A percentile compares a stretch with the other conserved stretches of the same genome.
Conservation (phyloP, 192 early-diverging fungal genomes). For the Dissophora globulifera region DNA sequence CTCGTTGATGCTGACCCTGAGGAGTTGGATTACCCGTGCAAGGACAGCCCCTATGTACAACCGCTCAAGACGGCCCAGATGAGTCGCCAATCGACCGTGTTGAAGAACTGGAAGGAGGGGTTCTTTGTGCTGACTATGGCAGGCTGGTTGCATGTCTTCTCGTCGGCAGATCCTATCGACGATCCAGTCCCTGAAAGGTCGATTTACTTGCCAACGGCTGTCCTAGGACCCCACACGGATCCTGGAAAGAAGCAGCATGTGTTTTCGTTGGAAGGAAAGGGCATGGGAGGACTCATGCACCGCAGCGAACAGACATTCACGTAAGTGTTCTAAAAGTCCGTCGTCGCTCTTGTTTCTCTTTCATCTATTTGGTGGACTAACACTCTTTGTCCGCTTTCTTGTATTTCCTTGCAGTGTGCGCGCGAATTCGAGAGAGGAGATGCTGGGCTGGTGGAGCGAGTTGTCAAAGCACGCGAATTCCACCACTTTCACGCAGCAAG, state of each 20-base stretch:
- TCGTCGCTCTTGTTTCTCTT: too few species aligned
- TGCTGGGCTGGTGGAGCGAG: constrained; percentile 41
- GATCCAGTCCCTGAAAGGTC: constrained; percentile 52
- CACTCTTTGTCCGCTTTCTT: too few species aligned
- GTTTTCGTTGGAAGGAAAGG: constrained; percentile 45
- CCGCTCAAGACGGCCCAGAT: constrained; percentile 54
- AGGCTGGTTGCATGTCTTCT: constrained; percentile 59
- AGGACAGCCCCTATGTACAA: constrained; percentile 41
- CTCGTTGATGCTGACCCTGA: constrained; percentile 55
- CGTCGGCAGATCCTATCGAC: constrained; percentile 10
- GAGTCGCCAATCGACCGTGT: constrained; percentile 50
- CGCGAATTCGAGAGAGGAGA: constrained; percentile 44
- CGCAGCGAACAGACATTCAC: constrained; percentile 40
- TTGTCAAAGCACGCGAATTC: constrained; percentile 32
- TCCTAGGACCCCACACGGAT: constrained; percentile 32
- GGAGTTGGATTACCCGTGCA: constrained; percentile 56
- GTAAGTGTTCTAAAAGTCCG: too few species aligned
- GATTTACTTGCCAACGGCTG: constrained; percentile 53
- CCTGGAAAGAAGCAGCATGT: constrained; percentile 31
- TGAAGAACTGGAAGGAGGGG: constrained; percentile 55
- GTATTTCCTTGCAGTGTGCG: constrained; percentile 24
- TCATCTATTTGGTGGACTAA: too few species aligned
- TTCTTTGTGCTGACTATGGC: constrained; percentile 58
- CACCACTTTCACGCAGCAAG: constrained; percentile 9
- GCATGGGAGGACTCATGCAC: constrained; percentile 41